Evolutionary conservation across 805 yeast species (phyloP).

Genomic region (Zygosaccharomyces pseudorouxii): DNA sequence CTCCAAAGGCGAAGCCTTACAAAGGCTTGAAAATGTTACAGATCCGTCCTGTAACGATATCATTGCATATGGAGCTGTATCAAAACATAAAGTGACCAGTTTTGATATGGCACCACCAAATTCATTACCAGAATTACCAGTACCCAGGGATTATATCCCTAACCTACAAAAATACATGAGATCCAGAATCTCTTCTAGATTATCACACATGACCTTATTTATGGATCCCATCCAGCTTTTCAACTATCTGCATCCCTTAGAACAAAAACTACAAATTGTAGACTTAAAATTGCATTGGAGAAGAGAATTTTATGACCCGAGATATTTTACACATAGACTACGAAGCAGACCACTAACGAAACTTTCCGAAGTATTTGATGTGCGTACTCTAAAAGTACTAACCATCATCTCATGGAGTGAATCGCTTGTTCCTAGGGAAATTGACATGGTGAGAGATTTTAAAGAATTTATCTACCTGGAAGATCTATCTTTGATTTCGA

Average conservation of each 20-base stretch:
- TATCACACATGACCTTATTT: constrained; percentile 36
- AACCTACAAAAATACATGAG: constrained; percentile 27
- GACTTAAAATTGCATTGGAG: constrained; percentile 41
- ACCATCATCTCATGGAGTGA: constrained; percentile 44
- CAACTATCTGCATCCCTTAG: constrained; percentile 34
- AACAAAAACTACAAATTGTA: constrained; percentile 33
- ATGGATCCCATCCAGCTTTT: constrained; percentile 39
- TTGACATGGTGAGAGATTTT: constrained; percentile 38
- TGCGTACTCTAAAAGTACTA: constrained; percentile 33
- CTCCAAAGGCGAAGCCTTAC: constrained; percentile 29
- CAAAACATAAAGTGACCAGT: constrained; percentile 27
- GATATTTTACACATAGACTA: constrained; percentile 24
- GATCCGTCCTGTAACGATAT: constrained; percentile 38
- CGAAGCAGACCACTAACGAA: constrained; percentile 20
- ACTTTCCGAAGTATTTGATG: constrained; percentile 38
- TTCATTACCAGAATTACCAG: constrained; percentile 33
- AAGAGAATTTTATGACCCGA: constrained; percentile 36
- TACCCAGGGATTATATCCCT: constrained; percentile 31
- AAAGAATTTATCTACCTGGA: constrained; percentile 35
- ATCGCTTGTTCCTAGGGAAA: constrained; percentile 30
- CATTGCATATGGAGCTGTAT: constrained; percentile 29
- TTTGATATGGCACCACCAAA: constrained; percentile 39
- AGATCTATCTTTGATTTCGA: constrained; percentile 41
- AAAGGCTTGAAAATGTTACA: constrained; percentile 39
- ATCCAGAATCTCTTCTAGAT: constrained; percentile 29